Base-by-base conservation (phyloP, 805 yeast genomes). In the Groenewaldozyma tartarivorans region DNA sequence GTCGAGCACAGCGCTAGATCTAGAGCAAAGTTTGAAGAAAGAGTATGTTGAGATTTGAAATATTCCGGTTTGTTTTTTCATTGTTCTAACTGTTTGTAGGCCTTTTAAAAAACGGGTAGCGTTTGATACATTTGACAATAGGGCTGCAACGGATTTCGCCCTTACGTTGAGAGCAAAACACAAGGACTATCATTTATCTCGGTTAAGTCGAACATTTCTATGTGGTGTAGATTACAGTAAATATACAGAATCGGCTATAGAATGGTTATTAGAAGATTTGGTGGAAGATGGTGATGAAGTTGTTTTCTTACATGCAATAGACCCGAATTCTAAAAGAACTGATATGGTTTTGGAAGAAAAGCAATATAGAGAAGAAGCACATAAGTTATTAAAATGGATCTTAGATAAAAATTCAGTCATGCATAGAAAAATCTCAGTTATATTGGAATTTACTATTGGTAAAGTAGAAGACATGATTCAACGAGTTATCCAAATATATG, bases 211-310 rank as follows among this genome's bases (percentile, higher is more conserved):
- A 26, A 68, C 74, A 6, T 56, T 70, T 27, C 48, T 71, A 35
- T 62, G 68, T 36, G 74, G 72, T 3, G 64, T 61, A 37, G 72
- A 69, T 50, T 60, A 63, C 17, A 62, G 64, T 43, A 63, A 59
- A 27, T 62, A 64, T 42, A 66, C 74, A 13, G 57, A 63, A n/a
- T 52, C 54, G 9, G 73, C 73, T 4, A 47, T 71, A 20, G 63
- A 57, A 36, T 71, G 75, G 74, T 56, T 69, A 1, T 46, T 71
- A 3, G 68, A 64, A 31, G 67, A 69, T 42, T 54, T 71, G 41
- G 54, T 64, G 15, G 60, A 55, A 19, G 72, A 71, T 42, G 69
- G 70, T 17, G 75, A 71, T 46, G 71, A 68, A 17, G 48, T 71
- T 4, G 67, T 71, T 2, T 64, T 71, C 30, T 48, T 71, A 16